phyloP scores from a whole-genome alignment of 495 filamentous ascomycete species.

The Podospora appendiculata region DNA sequence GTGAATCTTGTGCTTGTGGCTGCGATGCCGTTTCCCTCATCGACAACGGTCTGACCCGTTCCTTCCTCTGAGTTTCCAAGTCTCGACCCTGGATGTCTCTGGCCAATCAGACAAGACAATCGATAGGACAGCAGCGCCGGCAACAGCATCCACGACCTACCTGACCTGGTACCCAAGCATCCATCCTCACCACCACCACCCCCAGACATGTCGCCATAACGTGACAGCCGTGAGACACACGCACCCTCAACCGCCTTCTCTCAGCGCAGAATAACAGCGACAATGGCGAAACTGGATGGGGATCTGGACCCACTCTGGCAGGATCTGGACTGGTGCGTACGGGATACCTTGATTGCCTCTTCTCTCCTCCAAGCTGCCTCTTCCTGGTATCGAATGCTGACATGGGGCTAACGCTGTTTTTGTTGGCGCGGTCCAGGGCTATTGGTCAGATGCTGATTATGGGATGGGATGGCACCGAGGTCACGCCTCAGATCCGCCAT shows the following conservation, averaged over 20 bases:
- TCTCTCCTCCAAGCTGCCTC: not conserved
- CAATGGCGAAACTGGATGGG: slow-evolving; percentile 37
- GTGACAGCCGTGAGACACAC: slow-evolving; percentile 6
- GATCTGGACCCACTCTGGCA: slow-evolving; percentile 64
- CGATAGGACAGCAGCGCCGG: too few relatives aligned
- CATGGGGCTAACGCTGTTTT: not conserved
- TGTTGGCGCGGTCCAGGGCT: slow-evolving; percentile 28
- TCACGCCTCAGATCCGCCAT: slow-evolving; percentile 75
- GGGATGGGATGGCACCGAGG: slow-evolving; percentile 87
- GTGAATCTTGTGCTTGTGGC: too few relatives aligned
- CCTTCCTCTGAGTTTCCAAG: too few relatives aligned
- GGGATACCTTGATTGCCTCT: not conserved
- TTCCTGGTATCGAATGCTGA: slow-evolving; percentile 1
- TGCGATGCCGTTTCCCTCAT: too few relatives aligned
- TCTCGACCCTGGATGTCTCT: too few relatives aligned
- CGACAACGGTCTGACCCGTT: too few relatives aligned
- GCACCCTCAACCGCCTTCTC: not conserved
- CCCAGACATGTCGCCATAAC: slow-evolving; percentile 12
- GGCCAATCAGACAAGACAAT: too few relatives aligned
- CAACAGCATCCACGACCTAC: not conserved
- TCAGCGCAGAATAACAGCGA: too few relatives aligned
- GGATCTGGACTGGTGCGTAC: slow-evolving; percentile 52
- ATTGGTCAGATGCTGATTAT: slow-evolving; percentile 93
- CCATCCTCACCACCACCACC: not conserved
- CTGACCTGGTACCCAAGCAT: not conserved